Base-by-base conservation (phyloP, 768 basidiomycete genomes). In the Boletus pseudo-olivaceus region DNA sequence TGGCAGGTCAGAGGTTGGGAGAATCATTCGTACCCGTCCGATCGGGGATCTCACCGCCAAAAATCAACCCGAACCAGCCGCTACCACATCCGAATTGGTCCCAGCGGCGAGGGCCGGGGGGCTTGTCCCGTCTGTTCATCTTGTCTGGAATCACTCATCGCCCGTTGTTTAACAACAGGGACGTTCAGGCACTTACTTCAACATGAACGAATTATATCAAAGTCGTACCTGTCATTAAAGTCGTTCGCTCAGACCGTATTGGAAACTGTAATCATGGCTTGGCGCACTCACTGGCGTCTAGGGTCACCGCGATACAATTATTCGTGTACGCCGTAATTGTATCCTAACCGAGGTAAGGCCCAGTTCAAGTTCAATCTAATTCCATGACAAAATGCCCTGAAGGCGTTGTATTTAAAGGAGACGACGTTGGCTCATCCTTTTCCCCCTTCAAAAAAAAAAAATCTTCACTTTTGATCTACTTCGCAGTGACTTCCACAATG, bases 401-500 rank as follows among this genome's bases (percentile, higher is more conserved):
- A 8, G 41, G 41, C 17, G 15, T 2, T 19, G n/a, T 53, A 49
- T 54, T 40, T 47, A 55, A 64, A 23, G 42, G 17, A 15, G 44
- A 27, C 7, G 7, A n/a, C n/a, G n/a, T n/a, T 19, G 19, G 19
- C 8, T 15, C 26, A 11, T 27, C 20, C 7, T 2, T 12, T 33
- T n/a, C 7, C 27, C 26, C 10, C 14, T n/a, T 43, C 40, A 32
- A 5, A n/a, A n/a, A n/a, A n/a, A n/a, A n/a, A n/a, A 7, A 12
- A 4, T 19, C 17, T 39, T 41, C 27, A 3, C 32, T 30, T 42
- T 40, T 33, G 17, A 7, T 9, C 17, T 14, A 4, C 32, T 6
- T 32, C 8, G 3, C 34, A 35, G 34, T 27, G 7, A n/a, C n/a
- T 23, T 23, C 23, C 23, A 50, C 29, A 40, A 68, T 67, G 67